A percentile compares a stretch with the other conserved stretches of the same genome.
Conservation (phyloP, 306 rosid genomes). For the Alnus rubra region DNA sequence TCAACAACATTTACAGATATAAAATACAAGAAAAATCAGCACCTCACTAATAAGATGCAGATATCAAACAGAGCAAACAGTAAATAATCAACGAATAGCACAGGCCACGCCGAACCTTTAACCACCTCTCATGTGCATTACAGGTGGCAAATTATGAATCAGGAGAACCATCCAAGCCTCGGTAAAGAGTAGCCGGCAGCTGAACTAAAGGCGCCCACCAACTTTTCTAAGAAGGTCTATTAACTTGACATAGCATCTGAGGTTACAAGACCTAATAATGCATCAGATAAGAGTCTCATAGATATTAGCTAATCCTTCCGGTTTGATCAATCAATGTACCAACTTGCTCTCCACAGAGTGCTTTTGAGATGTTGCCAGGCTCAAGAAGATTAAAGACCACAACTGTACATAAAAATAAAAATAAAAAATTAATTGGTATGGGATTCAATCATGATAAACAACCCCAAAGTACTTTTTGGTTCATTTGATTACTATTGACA, state of each 20-base stretch:
- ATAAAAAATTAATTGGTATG: not conserved
- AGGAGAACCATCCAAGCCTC: conserved; percentile 11
- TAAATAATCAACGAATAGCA: conserved; percentile 10
- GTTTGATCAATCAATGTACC: conserved; percentile 64
- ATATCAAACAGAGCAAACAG: conserved; percentile 6
- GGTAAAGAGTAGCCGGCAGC: conserved; percentile 13
- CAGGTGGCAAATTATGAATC: conserved; percentile 13
- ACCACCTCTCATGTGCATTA: conserved; percentile 16
- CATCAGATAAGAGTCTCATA: not conserved
- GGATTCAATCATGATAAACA: not conserved
- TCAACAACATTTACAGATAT: conserved; percentile 19
- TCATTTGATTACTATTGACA: not conserved
- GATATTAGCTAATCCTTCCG: conserved; percentile 49
- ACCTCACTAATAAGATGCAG: conserved; percentile 6
- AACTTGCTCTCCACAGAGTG: conserved; percentile 69
- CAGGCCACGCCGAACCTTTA: conserved; percentile 5
- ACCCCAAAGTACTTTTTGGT: conserved; percentile 24
- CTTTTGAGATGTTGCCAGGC: conserved; percentile 72
- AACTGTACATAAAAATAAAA: conserved; percentile 34
- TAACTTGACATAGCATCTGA: conserved; percentile 14
- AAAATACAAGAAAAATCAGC: conserved; percentile 13
- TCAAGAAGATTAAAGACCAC: conserved; percentile 63
- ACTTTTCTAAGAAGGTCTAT: conserved; percentile 5
- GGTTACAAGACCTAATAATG: conserved; percentile 23
- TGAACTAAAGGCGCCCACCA: conserved; percentile 3